phyloP scores from a whole-genome alignment of 306 rosid species.

The Lotus japonicus region DNA sequence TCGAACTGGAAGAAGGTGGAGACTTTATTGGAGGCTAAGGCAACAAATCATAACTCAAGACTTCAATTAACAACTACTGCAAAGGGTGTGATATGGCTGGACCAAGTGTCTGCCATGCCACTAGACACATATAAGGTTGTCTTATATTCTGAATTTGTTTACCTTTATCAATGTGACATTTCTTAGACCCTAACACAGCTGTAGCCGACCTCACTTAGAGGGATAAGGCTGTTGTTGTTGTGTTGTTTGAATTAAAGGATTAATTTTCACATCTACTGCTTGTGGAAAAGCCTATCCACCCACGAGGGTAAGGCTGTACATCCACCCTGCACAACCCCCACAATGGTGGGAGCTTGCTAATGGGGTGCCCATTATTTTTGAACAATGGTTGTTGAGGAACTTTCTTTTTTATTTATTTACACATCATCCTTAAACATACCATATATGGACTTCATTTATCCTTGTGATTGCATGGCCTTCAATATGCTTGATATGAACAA shows the following conservation, averaged over 20 bases:
- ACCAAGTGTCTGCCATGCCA: slow-evolving; percentile 45
- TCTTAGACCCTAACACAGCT: too few relatives aligned
- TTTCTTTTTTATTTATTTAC: not conserved
- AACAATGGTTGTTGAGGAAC: too few relatives aligned
- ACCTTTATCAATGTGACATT: not conserved
- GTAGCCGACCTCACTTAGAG: too few relatives aligned
- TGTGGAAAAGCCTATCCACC: too few relatives aligned
- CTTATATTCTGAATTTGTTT: slow-evolving; percentile 1
- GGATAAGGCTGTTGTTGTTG: too few relatives aligned
- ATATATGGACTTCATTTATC: not conserved
- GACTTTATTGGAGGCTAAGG: slow-evolving; percentile 29
- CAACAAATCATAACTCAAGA: slow-evolving; percentile 24
- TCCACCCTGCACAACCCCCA: too few relatives aligned
- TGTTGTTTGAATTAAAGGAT: too few relatives aligned
- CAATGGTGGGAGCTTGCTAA: too few relatives aligned
- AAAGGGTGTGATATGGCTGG: slow-evolving; percentile 40
- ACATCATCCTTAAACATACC: not conserved
- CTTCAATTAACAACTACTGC: slow-evolving; percentile 32
- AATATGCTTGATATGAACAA: not conserved
- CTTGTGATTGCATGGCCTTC: not conserved
- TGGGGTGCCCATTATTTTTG: too few relatives aligned
- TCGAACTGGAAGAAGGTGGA: slow-evolving; percentile 36
- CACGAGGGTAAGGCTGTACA: too few relatives aligned
- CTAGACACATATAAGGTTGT: slow-evolving; percentile 39
- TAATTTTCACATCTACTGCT: too few relatives aligned